Evolutionary conservation across 345 rosid species (phyloP).

Genomic region (Melaleuca quinquenervia): DNA sequence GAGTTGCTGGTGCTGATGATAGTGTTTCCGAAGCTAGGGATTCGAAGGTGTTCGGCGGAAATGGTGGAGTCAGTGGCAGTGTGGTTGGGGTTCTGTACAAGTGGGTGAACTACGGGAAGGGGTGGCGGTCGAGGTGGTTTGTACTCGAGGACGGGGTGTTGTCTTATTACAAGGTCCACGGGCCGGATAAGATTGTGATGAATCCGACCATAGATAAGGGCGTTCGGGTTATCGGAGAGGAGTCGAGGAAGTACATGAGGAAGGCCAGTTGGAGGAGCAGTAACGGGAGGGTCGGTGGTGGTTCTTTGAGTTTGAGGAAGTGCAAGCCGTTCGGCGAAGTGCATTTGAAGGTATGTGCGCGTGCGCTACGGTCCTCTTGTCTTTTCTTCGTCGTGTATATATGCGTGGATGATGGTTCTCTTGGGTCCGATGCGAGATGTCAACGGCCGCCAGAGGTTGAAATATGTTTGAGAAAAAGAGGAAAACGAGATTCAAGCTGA

Average conservation of each 20-base stretch:
- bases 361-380: neutral
- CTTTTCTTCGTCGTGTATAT: neutral
- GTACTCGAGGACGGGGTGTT: slow-evolving; percentile 74
- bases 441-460: neutral
- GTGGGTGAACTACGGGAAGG: slow-evolving; percentile 97
- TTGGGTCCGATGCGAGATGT: neutral
- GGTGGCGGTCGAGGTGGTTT: slow-evolving; percentile 93
- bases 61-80: slow-evolving; percentile 27
- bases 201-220: slow-evolving; percentile 55
- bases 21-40: slow-evolving; percentile 24
- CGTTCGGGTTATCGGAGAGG: slow-evolving; percentile 75
- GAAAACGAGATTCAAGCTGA: neutral
- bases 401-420: neutral
- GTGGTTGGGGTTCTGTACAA: slow-evolving; percentile 83
- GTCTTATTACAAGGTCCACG: slow-evolving; percentile 87
- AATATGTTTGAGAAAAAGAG: neutral
- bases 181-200: slow-evolving; percentile 78
- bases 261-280: slow-evolving; percentile 54
- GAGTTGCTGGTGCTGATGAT: slow-evolving; percentile 2
- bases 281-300: slow-evolving; percentile 7
- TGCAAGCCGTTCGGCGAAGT: slow-evolving; percentile 91
- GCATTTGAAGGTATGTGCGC: slow-evolving; percentile 67
- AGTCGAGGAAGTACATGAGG: slow-evolving; percentile 63
- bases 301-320: slow-evolving; percentile 2
- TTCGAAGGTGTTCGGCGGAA: slow-evolving; percentile 29